Evolutionary conservation across 768 basidiomycete species (phyloP).

Genomic region (Tremella mesenterica): DNA sequence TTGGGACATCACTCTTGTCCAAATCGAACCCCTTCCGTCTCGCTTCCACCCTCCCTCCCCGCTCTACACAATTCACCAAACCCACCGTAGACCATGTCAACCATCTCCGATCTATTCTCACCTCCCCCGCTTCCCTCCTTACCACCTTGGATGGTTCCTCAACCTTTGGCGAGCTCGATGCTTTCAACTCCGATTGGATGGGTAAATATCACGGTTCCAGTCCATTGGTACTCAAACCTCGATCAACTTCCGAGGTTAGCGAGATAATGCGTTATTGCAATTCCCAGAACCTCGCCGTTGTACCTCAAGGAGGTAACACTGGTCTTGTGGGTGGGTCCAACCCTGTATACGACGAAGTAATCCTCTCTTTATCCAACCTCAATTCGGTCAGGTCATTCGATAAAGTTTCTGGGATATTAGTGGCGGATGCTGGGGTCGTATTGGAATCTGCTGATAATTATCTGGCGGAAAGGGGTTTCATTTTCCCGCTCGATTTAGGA

Average conservation of each 20-base stretch:
- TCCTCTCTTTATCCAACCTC: slow-evolving; percentile 77
- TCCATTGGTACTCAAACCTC: slow-evolving; percentile 79
- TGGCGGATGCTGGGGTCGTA: slow-evolving; percentile 89
- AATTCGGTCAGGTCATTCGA: slow-evolving; percentile 51
- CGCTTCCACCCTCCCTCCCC: slow-evolving; percentile 36
- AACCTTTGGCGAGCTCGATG: slow-evolving; percentile 54
- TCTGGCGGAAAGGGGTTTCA: slow-evolving; percentile 76
- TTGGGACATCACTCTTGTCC: neutral
- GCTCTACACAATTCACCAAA: slow-evolving; percentile 26
- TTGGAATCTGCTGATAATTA: slow-evolving; percentile 79
- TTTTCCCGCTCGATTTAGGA: slow-evolving; percentile 92
- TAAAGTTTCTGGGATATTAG: slow-evolving; percentile 62
- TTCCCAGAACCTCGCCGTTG: slow-evolving; percentile 70
- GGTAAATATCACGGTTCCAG: slow-evolving; percentile 81
- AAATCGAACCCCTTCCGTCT: slow-evolving; percentile 6
- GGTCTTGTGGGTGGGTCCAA: slow-evolving; percentile 94
- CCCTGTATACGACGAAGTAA: slow-evolving; percentile 75
- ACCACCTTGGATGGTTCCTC: slow-evolving; percentile 42
- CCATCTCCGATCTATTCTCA: slow-evolving; percentile 40
- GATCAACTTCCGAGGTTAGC: slow-evolving; percentile 76
- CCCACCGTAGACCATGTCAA: slow-evolving; percentile 39
- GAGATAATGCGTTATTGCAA: slow-evolving; percentile 81
- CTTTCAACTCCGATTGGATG: slow-evolving; percentile 92
- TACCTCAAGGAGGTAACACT: slow-evolving; percentile 97
- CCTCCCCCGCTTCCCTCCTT: slow-evolving; percentile 37